These are phyloP conservation scores for Salvia sclarea DNA, from an alignment of 305 asterid genomes.

Conservation along the genomic window DNA sequence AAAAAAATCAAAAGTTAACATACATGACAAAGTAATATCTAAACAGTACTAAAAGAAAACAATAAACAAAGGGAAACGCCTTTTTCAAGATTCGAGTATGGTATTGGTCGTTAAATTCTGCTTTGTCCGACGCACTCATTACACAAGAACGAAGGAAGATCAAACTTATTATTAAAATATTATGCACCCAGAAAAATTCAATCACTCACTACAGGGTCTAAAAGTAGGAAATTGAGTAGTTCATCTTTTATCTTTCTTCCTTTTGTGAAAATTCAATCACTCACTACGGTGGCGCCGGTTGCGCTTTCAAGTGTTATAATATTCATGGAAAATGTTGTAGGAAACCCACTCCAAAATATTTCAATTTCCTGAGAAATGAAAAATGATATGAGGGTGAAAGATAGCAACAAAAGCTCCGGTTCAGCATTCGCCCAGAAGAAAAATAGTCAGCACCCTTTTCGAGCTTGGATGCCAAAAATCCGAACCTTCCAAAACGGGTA, in stretches of 20 bases:
- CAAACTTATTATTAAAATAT: constrained; percentile 11
- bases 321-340: background rate
- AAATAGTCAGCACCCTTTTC: constrained; percentile 11
- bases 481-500: constrained; percentile 34
- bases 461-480: constrained; percentile 30
- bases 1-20: background rate
- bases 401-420: background rate
- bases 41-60: background rate
- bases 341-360: background rate
- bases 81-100: background rate
- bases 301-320: background rate
- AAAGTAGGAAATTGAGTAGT: background rate
- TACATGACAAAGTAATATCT: background rate
- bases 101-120: background rate
- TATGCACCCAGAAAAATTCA: background rate
- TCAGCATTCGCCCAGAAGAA: constrained; percentile 12
- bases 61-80: background rate
- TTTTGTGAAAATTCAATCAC: background rate
- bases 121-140: background rate
- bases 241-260: background rate
- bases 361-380: background rate
- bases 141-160: background rate
- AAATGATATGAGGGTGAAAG: background rate
- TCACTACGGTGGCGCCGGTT: background rate
- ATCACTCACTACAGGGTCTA: background rate